A percentile compares a stretch with the other conserved stretches of the same genome.
Evolutionary conservation across 1,284 basidiomycete genomes (phyloP).

Genomic region (Papiliotrema laurentii): DNA sequence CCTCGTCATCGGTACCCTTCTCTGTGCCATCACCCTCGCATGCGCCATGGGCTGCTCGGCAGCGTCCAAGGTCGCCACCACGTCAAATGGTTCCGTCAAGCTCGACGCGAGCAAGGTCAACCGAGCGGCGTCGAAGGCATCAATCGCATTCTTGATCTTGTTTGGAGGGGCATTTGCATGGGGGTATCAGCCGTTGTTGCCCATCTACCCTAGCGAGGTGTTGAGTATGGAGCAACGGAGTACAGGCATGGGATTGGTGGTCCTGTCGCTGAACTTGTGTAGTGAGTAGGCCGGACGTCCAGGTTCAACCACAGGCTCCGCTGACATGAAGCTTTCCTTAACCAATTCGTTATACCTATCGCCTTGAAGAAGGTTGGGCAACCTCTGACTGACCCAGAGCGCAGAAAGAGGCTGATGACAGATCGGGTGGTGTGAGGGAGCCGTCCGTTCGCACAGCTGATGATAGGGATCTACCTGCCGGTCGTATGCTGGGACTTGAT

Average conservation of each 20-base stretch:
- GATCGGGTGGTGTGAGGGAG: constrained; percentile 15
- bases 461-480: constrained; percentile 19
- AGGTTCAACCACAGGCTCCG: not conserved
- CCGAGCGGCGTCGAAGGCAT: constrained; percentile 12
- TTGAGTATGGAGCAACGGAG: constrained; percentile 14
- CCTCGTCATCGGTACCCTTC: constrained; percentile 16
- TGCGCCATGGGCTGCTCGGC: constrained; percentile 17
- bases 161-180: constrained; percentile 14
- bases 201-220: constrained; percentile 13
- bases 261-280: constrained; percentile 13
- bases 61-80: constrained; percentile 3
- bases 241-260: constrained; percentile 21
- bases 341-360: constrained; percentile 22
- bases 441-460: not conserved
- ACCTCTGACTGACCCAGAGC: not conserved
- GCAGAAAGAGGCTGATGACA: not conserved
- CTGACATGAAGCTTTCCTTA: constrained; percentile 14
- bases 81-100: not conserved
- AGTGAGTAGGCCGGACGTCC: constrained; percentile 10
- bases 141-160: constrained; percentile 21
- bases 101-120: constrained; percentile 1
- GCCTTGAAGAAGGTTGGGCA: constrained; percentile 3
- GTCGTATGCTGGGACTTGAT: constrained; percentile 22
- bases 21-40: constrained; percentile 13
- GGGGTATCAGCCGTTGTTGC: constrained; percentile 15